phyloP scores from a whole-genome alignment of 805 yeast genomes.

The Nakazawaea laoshanensis region DNA sequence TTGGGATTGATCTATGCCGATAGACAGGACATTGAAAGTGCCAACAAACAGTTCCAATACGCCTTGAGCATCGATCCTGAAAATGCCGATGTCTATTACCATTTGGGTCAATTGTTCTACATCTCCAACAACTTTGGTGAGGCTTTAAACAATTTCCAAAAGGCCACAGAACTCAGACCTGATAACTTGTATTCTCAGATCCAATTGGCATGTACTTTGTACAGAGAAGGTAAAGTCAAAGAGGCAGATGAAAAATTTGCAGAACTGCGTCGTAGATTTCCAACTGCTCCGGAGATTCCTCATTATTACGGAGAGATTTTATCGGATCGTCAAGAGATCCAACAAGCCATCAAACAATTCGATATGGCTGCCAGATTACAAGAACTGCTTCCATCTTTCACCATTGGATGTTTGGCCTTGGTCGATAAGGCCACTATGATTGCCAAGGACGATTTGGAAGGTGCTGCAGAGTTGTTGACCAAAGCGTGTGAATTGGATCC shows the following conservation, averaged over 20 bases:
- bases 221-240: constrained; percentile 59
- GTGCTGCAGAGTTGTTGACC: constrained; percentile 58
- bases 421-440: constrained; percentile 75
- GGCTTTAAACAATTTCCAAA: constrained; percentile 69
- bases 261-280: constrained; percentile 66
- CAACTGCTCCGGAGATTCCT: constrained; percentile 85
- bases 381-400: constrained; percentile 53
- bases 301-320: constrained; percentile 93
- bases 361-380: constrained; percentile 83
- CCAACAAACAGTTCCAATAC: constrained; percentile 56
- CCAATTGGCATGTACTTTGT: constrained; percentile 87
- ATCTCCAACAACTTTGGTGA: constrained; percentile 63
- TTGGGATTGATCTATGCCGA: constrained; percentile 82
- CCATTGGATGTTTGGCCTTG: constrained; percentile 84
- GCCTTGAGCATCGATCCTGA: constrained; percentile 65
- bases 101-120: constrained; percentile 87
- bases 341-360: constrained; percentile 72
- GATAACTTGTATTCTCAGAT: constrained; percentile 77
- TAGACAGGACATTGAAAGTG: constrained; percentile 51
- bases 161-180: constrained; percentile 68
- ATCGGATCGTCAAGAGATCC: constrained; percentile 68
- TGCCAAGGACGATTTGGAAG: constrained; percentile 42
- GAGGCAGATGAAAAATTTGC: constrained; percentile 60
- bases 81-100: constrained; percentile 82
- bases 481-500: constrained; percentile 82